Conservation (phyloP, 1,284 basidiomycete genomes). For the Stygiomarasmius scandens region DNA sequence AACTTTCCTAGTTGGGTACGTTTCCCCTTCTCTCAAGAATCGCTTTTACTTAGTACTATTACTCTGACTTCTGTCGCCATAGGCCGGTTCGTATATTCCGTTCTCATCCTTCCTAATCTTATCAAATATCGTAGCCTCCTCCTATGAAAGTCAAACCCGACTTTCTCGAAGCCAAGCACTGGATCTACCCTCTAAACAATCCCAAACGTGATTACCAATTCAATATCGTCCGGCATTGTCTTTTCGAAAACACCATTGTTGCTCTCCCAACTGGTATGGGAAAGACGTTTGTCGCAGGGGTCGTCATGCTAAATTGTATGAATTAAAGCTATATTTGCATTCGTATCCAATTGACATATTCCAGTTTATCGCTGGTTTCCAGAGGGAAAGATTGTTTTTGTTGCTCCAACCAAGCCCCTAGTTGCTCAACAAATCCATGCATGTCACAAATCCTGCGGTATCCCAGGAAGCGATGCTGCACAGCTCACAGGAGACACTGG, state of each 20-base stretch:
- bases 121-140: constrained; percentile 50
- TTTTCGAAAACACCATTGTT: constrained; percentile 95
- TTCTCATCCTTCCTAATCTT: not conserved
- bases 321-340: no score
- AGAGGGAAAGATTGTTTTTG: constrained; percentile 90
- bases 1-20: constrained; percentile 50
- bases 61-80: not conserved
- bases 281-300: constrained; percentile 98
- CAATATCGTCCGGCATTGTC: constrained; percentile 86
- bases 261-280: constrained; percentile 95
- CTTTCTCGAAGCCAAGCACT: constrained; percentile 78
- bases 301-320: constrained; percentile 93
- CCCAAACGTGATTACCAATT: constrained; percentile 93
- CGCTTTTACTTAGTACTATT: not conserved
- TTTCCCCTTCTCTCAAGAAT: constrained; percentile 10
- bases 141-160: constrained; percentile 81
- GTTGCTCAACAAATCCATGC: constrained; percentile 95
- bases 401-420: constrained; percentile 94
- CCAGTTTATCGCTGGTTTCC: constrained; percentile 93
- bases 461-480: constrained; percentile 84
- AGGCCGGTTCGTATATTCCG: constrained; percentile 36
- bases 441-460: constrained; percentile 92
- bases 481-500: constrained; percentile 84
- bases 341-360: constrained; percentile 1
- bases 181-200: constrained; percentile 92